A percentile compares a stretch with the other conserved stretches of the same genome.
These are phyloP conservation scores for Lumnitzera racemosa DNA, from an alignment of 345 rosid genomes.

Conservation along the genomic window DNA sequence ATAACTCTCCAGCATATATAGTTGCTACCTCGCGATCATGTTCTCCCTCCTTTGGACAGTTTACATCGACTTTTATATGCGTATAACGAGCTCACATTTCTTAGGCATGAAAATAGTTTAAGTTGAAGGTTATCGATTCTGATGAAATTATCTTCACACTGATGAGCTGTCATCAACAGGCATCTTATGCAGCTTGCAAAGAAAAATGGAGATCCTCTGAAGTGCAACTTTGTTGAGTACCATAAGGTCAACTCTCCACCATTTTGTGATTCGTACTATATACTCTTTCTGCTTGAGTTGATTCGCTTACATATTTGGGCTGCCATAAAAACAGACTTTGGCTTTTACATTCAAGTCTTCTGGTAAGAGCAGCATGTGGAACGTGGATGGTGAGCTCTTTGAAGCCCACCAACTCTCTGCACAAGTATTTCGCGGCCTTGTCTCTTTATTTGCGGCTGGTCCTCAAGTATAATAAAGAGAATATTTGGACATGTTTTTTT, in stretches of 20 bases:
- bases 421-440: constrained; percentile 79
- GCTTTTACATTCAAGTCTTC: constrained; percentile 79
- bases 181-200: constrained; percentile 88
- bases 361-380: constrained; percentile 82
- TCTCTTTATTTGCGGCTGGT: constrained; percentile 83
- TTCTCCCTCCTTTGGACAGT: no score
- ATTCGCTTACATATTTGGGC: not conserved
- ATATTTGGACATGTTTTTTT: not conserved
- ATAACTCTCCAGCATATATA: no score
- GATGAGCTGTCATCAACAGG: constrained; percentile 30
- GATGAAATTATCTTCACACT: not conserved
- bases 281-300: not conserved
- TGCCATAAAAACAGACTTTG: constrained; percentile 39
- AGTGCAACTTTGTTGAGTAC: constrained; percentile 83
- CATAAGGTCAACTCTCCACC: constrained; percentile 44
- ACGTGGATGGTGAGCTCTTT: constrained; percentile 90
- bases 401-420: constrained; percentile 85
- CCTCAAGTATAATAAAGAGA: constrained; percentile 50
- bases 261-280: not conserved
- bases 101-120: not conserved
- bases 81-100: no score
- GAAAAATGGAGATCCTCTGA: constrained; percentile 69
- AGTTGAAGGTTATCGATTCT: not conserved
- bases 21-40: no score
- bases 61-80: no score